Evolutionary conservation across 306 rosid genomes (phyloP).

Genomic region (Sechiopsis laciniata): DNA sequence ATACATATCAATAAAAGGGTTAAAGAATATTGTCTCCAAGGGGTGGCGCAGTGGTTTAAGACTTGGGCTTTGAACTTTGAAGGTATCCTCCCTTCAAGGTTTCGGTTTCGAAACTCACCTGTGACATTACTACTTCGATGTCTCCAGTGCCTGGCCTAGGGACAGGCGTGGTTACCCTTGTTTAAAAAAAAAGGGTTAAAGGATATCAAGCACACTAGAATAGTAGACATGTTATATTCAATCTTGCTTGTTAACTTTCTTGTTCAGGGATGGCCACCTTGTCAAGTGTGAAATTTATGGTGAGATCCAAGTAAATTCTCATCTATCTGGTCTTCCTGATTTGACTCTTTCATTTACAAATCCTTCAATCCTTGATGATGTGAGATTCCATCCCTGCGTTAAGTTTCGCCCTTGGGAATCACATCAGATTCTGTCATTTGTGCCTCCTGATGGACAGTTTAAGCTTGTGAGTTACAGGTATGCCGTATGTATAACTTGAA

Average conservation of each 20-base stretch:
- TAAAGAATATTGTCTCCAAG: background rate
- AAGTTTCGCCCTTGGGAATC: conserved; percentile 81
- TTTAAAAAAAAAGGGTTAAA: background rate
- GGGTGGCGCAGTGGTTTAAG: too few species aligned
- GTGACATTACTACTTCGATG: too few species aligned
- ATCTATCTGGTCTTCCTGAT: conserved; percentile 85
- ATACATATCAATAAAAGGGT: background rate
- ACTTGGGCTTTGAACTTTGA: too few species aligned
- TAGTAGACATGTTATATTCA: conserved; percentile 7
- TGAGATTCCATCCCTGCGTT: conserved; percentile 89
- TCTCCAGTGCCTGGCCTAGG: too few species aligned
- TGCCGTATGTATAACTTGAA: background rate
- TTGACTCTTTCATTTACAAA: conserved; percentile 79
- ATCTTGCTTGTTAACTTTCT: conserved; percentile 14
- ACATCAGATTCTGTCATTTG: conserved; percentile 79
- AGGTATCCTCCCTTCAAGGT: too few species aligned
- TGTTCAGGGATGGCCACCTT: conserved; percentile 70
- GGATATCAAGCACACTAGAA: background rate
- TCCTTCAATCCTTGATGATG: conserved; percentile 80
- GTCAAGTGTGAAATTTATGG: conserved; percentile 88
- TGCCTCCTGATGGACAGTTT: conserved; percentile 95
- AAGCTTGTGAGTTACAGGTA: conserved; percentile 96
- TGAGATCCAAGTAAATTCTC: conserved; percentile 89
- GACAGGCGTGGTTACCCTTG: too few species aligned
- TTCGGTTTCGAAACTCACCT: too few species aligned